Base-by-base conservation (phyloP, 805 yeast genomes). In the Yamadazyma nakazawae region DNA sequence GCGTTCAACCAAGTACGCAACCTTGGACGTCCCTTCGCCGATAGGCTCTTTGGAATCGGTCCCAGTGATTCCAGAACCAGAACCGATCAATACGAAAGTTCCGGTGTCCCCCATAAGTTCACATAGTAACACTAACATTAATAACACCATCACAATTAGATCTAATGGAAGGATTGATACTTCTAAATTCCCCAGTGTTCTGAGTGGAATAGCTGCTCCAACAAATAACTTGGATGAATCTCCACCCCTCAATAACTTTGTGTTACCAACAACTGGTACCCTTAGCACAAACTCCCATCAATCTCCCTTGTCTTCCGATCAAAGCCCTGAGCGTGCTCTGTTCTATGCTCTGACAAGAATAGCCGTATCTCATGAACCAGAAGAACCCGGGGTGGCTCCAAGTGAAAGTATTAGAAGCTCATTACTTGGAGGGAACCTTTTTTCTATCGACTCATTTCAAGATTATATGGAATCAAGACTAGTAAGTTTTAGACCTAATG, bases 391-490 rank as follows among this genome's bases (percentile, higher is more conserved):
- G 5, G 21, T 26, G 10, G 34, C 17, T 2, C 25, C 13, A 14
- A n/a, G 19, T 14, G 21, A n/a, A 14, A 35, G 37, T 16, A 34
- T 43, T 31, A 17, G 41, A 13, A 9, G 28, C 18, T 19, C 40
- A 9, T 12, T 43, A 7, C 30, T 43, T n/a, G 19, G 11, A 3
- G 41, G 37, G 8, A 35, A 19, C 21, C 19, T 43, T 12, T 43
- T 43, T 19, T 30, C 38, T 16, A 41, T 16, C n/a, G 48, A 49
- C 17, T 31, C 51, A 3, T 62, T 65, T 39, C 57, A 54, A 17
- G 59, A 57, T 5, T 56, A 51, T 32, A 58, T 65, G 59, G 71
- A 67, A 46, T 66, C 63, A 9, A 46, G 71, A 37, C 50, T 66
- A 30, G 45, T 59, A 1, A 43, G 68, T 31, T 68, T 68, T 64